These are phyloP conservation scores for Thelephora ganbajun DNA, from an alignment of 768 basidiomycete genomes.

Conservation along the genomic window DNA sequence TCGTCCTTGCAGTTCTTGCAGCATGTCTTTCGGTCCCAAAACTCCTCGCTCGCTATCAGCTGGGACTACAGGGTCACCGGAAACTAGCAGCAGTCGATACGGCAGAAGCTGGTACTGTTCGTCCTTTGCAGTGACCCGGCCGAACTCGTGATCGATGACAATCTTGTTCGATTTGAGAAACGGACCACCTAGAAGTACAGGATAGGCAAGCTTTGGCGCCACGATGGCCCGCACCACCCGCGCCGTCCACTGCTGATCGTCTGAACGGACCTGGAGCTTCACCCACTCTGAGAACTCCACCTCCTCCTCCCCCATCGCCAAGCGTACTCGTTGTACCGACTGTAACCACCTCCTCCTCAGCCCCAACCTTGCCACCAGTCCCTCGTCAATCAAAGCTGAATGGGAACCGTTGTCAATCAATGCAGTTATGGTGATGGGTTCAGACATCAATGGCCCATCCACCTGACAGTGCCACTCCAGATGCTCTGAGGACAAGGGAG, in stretches of 20 bases:
- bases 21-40: too few species aligned
- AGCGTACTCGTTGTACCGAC: constrained; percentile 1
- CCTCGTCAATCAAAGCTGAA: constrained; percentile 18
- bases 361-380: constrained; percentile 8
- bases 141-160: constrained; percentile 13
- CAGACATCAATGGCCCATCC: background rate
- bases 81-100: too few species aligned
- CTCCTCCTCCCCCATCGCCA: constrained; percentile 1
- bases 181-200: constrained; percentile 20
- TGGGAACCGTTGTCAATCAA: constrained; percentile 19
- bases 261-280: background rate
- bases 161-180: constrained; percentile 22
- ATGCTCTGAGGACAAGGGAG: background rate
- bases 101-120: too few species aligned
- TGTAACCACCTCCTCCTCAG: constrained; percentile 1
- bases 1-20: too few species aligned
- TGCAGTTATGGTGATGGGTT: constrained; percentile 2
- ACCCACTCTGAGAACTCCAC: constrained; percentile 5
- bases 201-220: constrained; percentile 7
- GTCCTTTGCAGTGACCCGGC: constrained; percentile 3
- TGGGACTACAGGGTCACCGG: too few species aligned
- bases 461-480: constrained; percentile 8
- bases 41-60: too few species aligned
- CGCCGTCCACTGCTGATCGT: background rate
- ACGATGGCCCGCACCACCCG: constrained; percentile 9